Percentiles rank a stretch among this genome's conserved stretches.
Conservation (phyloP, 352 stramenopile species). For the Globisporangium echinulatum region DNA sequence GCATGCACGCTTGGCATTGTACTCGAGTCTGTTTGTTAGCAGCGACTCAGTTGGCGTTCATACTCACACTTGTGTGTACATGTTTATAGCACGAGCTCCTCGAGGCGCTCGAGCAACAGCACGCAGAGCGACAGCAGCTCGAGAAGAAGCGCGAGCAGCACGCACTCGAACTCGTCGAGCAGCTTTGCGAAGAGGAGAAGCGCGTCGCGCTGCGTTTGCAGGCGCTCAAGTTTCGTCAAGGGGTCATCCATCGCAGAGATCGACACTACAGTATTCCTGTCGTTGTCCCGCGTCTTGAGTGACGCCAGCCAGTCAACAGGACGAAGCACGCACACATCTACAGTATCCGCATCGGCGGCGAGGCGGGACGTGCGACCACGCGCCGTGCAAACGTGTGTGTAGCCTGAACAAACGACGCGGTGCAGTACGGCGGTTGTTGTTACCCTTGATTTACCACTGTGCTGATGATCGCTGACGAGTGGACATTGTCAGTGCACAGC, state of each 20-base stretch:
- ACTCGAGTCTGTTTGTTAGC: too few relatives aligned
- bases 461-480: too few relatives aligned
- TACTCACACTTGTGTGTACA: background rate
- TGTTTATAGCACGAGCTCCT: constrained; percentile 31
- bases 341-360: background rate
- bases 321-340: background rate
- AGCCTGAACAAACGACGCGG: too few relatives aligned
- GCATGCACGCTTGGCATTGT: too few relatives aligned
- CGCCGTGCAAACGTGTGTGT: too few relatives aligned
- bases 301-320: background rate
- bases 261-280: background rate
- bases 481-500: too few relatives aligned
- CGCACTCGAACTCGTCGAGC: constrained; percentile 25
- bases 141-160: constrained; percentile 40
- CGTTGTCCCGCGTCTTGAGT: background rate
- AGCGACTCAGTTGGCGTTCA: background rate
- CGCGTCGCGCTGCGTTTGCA: constrained; percentile 45
- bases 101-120: constrained; percentile 27
- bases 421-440: too few relatives aligned
- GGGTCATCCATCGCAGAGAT: constrained; percentile 27
- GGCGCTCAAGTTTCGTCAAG: constrained; percentile 47
- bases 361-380: background rate
- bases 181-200: constrained; percentile 54
- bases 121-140: constrained; percentile 24
- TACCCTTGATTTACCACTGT: too few relatives aligned